phyloP scores from a whole-genome alignment of 192 early-diverging fungal genomes.

The Lunasporangiospora selenospora region DNA sequence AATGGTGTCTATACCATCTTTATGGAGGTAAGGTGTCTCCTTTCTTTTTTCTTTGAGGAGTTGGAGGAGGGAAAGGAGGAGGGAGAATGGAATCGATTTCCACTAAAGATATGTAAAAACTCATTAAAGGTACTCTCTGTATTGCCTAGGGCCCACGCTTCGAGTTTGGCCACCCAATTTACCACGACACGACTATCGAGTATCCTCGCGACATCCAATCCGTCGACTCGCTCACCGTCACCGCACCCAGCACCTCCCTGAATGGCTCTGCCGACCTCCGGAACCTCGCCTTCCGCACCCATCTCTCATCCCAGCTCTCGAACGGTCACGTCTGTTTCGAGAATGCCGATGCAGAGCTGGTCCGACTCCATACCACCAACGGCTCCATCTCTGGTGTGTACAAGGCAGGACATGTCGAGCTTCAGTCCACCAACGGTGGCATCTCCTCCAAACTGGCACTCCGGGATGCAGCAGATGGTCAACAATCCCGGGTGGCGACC shows the following conservation, averaged over 20 bases:
- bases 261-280: neutral
- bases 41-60: neutral
- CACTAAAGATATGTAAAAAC: too few relatives aligned
- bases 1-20: constrained; percentile 7
- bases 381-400: constrained; percentile 12
- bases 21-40: constrained; percentile 7
- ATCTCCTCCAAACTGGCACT: constrained; percentile 19
- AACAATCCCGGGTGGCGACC: constrained; percentile 9
- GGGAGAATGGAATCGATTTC: too few relatives aligned
- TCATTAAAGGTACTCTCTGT: too few relatives aligned
- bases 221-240: constrained; percentile 6
- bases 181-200: constrained; percentile 32
- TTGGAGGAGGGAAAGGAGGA: too few relatives aligned
- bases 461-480: constrained; percentile 12
- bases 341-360: neutral
- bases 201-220: constrained; percentile 6
- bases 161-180: too few relatives aligned
- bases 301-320: constrained; percentile 16
- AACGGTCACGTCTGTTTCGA: constrained; percentile 16
- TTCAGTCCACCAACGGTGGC: constrained; percentile 15
- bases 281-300: constrained; percentile 8
- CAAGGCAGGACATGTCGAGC: constrained; percentile 17
- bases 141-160: too few relatives aligned
- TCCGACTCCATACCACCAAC: constrained; percentile 13
- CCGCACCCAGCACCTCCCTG: constrained; percentile 12